Evolutionary conservation across 1,139 yeast species (phyloP).

Genomic region (Suhomyces panamericanus): DNA sequence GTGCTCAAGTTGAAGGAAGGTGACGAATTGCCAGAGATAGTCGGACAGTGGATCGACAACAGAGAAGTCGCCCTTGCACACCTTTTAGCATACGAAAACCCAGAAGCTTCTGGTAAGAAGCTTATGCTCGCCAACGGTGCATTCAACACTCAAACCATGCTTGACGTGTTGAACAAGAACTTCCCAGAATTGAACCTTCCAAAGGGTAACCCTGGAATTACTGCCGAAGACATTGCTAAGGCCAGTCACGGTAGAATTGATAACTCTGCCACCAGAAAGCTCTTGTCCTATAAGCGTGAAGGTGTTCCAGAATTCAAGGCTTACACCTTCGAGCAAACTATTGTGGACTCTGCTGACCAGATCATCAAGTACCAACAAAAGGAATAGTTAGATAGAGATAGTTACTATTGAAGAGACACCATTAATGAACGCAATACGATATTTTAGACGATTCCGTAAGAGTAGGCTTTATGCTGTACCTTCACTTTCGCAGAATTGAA

Average conservation of each 20-base stretch:
- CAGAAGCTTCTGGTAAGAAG: slow-evolving; percentile 3
- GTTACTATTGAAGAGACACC: no score
- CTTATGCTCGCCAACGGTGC: slow-evolving; percentile 1
- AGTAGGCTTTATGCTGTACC: no score
- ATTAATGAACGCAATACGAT: no score
- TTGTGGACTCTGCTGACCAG: slow-evolving; percentile 32
- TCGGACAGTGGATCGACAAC: slow-evolving; percentile 5
- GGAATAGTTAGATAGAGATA: no score
- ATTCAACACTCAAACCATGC: slow-evolving; percentile 14
- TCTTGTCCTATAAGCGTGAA: background rate
- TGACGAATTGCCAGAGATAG: slow-evolving; percentile 19
- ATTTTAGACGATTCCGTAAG: no score
- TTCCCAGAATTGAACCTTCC: slow-evolving; percentile 19
- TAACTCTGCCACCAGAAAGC: background rate
- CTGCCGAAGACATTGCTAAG: slow-evolving; percentile 1
- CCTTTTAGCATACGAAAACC: slow-evolving; percentile 24
- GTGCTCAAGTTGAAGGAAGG: slow-evolving; percentile 24
- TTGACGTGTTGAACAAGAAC: slow-evolving; percentile 16
- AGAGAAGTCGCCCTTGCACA: slow-evolving; percentile 32
- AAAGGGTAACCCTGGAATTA: slow-evolving; percentile 30
- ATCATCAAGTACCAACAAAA: background rate
- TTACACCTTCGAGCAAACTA: slow-evolving; percentile 18
- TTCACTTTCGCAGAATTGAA: no score
- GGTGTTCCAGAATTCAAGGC: background rate
- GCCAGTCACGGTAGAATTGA: background rate